Base-by-base conservation (phyloP, 768 basidiomycete genomes). In the Coprinellus aureogranulatus region DNA sequence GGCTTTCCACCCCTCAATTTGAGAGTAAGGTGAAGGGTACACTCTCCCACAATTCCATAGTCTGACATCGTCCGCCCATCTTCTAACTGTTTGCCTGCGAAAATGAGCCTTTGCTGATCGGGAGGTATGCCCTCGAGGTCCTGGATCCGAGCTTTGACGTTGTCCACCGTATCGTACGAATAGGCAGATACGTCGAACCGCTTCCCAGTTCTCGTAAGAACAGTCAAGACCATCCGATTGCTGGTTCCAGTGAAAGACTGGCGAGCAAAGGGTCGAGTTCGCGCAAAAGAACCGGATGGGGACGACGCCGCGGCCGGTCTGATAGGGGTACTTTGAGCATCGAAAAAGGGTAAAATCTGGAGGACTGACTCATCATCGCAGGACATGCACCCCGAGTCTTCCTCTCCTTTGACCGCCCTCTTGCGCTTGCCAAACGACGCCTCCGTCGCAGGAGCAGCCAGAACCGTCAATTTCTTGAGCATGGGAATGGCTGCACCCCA, bases 31-130 rank as follows among this genome's bases (percentile, higher is more conserved):
- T 55, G 6, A 30, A 59, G 28, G 2, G 39, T 23, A 26, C 30
- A 34, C 1, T 53, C 53, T 1, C 46, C 26, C 44, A 40, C 4
- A 1, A 63, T 28, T 4, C 49, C 42, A 20, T 57, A 57, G 23
- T 49, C 46, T 16, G 48, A 26, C 14, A 42, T 2, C 5, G 31
- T 37, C 16, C 18, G 12, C 37, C 25, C 25, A 25, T 37, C 95
- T 76, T 98, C 94, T 57, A 98, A 86, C 75, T 97, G 96, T 83
- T 97, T 97, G 54, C 95, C 96, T 58, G 94, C 94, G 64, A 97
- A 94, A 73, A 95, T 94, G 60, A 97, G 81, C 57, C 93, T 88
- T 68, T 97, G 87, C 61, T 87, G 86, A 68, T 87, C 83, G 10
- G 88, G 88, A 26, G 82, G 81, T 51, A 84, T 83, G 23, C 71